phyloP scores from a whole-genome alignment of 495 filamentous ascomycete genomes.

The Neurospora sp. region DNA sequence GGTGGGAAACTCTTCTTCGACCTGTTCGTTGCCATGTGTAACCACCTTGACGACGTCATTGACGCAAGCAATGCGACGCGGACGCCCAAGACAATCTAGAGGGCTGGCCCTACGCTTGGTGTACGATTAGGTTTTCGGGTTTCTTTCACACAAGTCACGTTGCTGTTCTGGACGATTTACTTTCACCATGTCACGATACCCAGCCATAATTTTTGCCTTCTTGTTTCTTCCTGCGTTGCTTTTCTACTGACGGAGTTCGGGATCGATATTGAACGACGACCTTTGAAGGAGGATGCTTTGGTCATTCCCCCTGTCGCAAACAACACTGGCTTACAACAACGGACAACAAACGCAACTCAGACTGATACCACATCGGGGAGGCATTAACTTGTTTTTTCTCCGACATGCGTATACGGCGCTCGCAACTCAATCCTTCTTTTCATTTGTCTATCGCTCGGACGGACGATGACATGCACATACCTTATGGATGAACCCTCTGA shows the following conservation, averaged over 20 bases:
- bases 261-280: not conserved
- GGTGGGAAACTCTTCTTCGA: constrained; percentile 90
- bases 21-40: constrained; percentile 94
- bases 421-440: not conserved
- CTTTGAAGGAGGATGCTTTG: not conserved
- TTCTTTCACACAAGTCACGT: constrained; percentile 8
- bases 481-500: not conserved
- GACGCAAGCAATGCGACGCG: constrained; percentile 41
- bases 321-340: not conserved
- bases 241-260: not conserved
- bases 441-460: not conserved
- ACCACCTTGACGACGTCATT: constrained; percentile 86
- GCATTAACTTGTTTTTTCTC: not conserved
- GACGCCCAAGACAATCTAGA: constrained; percentile 41
- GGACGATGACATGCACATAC: not conserved
- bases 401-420: not conserved
- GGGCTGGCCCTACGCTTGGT: constrained; percentile 11
- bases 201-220: constrained; percentile 17
- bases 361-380: not conserved
- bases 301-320: not conserved
- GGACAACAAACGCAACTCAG: not conserved
- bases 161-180: constrained; percentile 18
- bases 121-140: constrained; percentile 13
- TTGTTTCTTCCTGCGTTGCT: not conserved
- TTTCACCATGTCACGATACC: constrained; percentile 36